Conservation (phyloP, 345 rosid genomes). For the Raphanus raphanistrum region DNA sequence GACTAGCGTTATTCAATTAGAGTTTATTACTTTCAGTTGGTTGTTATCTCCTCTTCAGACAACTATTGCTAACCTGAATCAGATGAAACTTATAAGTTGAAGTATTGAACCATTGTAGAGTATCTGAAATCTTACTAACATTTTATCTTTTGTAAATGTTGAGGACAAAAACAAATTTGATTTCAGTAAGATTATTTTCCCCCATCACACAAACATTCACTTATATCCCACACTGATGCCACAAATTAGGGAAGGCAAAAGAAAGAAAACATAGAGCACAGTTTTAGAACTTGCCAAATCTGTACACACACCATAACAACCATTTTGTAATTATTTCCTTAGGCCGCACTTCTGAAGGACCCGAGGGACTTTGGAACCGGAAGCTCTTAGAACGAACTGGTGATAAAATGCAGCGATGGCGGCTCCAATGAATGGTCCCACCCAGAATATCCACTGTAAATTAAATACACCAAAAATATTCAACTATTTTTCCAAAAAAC, state of each 20-base stretch:
- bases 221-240: conserved; percentile 2
- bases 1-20: neutral
- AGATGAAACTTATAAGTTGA: neutral
- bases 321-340: conserved; percentile 9
- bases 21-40: neutral
- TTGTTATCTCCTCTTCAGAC: neutral
- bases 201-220: conserved; percentile 20
- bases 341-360: conserved; percentile 78
- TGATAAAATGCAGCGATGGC: conserved; percentile 63
- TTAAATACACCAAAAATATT: neutral
- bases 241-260: neutral
- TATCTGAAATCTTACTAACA: neutral
- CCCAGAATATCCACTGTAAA: conserved; percentile 74
- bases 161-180: conserved; percentile 32
- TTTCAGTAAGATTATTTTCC: conserved; percentile 30
- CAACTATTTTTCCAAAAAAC: neutral
- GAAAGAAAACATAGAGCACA: neutral
- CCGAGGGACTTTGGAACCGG: conserved; percentile 78
- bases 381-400: conserved; percentile 72
- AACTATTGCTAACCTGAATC: neutral
- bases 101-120: neutral
- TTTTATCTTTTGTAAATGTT: neutral
- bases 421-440: conserved; percentile 70
- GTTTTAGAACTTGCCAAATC: conserved; percentile 1
- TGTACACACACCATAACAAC: conserved; percentile 26